Evolutionary conservation across 345 rosid species (phyloP).

Genomic region (Hypericum androsaemum): DNA sequence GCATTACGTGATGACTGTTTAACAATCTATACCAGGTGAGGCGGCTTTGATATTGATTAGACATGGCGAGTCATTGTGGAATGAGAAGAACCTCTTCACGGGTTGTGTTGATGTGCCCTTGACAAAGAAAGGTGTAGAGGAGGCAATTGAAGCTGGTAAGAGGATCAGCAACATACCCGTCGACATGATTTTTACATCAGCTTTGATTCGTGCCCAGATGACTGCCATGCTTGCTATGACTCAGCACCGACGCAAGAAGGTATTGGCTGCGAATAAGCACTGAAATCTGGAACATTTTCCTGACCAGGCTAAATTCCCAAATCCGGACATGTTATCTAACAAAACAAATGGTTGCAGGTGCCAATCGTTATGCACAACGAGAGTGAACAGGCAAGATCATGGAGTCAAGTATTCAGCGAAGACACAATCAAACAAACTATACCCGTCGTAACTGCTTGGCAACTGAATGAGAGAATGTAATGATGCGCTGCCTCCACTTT

Average conservation of each 20-base stretch:
- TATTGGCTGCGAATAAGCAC: constrained; percentile 9
- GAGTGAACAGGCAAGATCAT: constrained; percentile 63
- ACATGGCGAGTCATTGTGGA: constrained; percentile 99
- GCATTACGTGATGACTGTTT: constrained; percentile 5
- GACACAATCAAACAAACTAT: constrained; percentile 75
- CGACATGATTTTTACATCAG: constrained; percentile 82
- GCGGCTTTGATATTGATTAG: constrained; percentile 78
- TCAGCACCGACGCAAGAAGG: constrained; percentile 91
- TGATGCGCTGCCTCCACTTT: constrained; percentile 2
- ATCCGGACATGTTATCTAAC: not conserved
- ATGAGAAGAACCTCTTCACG: constrained; percentile 91
- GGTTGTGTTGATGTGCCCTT: constrained; percentile 98
- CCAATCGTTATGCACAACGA: constrained; percentile 73
- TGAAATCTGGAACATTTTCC: not conserved
- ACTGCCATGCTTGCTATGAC: constrained; percentile 99
- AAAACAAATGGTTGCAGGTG: constrained; percentile 38
- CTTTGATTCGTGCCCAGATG: constrained; percentile 96
- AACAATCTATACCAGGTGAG: constrained; percentile 41
- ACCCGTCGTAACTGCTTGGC: constrained; percentile 88
- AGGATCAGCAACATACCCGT: constrained; percentile 91
- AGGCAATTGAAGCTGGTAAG: constrained; percentile 98
- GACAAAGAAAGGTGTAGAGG: constrained; percentile 83
- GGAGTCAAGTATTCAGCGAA: constrained; percentile 88
- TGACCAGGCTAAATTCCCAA: not conserved
- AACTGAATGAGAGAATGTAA: constrained; percentile 96